Evolutionary conservation across 768 basidiomycete species (phyloP), one percentile per base, ranked within the genome.

Genomic region (Imleria badia): DNA sequence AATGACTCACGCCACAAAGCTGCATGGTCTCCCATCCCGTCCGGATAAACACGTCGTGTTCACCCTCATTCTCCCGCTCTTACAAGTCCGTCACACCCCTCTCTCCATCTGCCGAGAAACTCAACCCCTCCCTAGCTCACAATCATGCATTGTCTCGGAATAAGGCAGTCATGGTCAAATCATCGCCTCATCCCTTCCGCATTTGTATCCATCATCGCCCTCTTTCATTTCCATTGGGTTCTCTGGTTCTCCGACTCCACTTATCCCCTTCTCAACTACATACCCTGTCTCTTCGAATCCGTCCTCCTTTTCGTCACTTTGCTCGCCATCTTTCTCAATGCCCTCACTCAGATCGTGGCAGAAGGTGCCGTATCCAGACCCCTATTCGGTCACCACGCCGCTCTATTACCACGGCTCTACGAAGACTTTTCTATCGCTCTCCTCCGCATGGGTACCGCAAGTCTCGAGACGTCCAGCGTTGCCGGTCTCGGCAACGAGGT

Each of bases 401-500:
- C 67, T 22, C 65, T 81, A 31, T 60, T 77, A 35, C 75, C 85
- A 3, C 81, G 79, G 17, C 77, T 76, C 66, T 86, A 90, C 36
- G 88, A 90, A 66, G 87, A 89, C 64, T 90, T 87, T 68, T 81
- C 83, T 7, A 78, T 89, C 20, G 80, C 85, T 3, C 75, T 91
- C 36, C 75, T 91, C 40, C 81, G 89, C 20, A 74, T 89, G 19
- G 87, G 87, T 19, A 86, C 86, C 1, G 87, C 87, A 5, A 87
- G 85, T 58, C 74, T 91, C 45, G 89, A 91, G 65, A 84, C 86
- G 0, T 89, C 88, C 0, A 84, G 82, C 43, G 75, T 87, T 11
- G 77, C 82, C 22, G 89, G 89, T 3, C 78, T 87, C 65, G 84
- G 85, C 1, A 89, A 91, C 61, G 88, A 91, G 67, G 83, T 90